A percentile compares a stretch with the other conserved stretches of the same genome.
These are phyloP conservation scores for Acer yangbiense DNA, from an alignment of 345 rosid species.

Conservation along the genomic window DNA sequence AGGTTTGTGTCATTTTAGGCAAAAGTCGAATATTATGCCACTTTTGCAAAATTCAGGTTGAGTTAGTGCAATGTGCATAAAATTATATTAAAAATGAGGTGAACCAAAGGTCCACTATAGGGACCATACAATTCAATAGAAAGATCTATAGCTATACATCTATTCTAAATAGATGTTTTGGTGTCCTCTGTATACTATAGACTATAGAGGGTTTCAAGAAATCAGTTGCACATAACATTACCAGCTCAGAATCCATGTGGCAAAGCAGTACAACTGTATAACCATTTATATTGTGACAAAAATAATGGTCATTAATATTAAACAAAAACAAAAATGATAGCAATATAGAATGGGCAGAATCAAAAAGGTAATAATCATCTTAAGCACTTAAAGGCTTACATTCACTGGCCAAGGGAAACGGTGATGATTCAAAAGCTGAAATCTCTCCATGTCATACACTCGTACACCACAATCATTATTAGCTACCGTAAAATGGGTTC, in stretches of 20 bases:
- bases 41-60: too few relatives aligned
- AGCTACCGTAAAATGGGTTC: constrained; percentile 52
- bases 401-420: constrained; percentile 67
- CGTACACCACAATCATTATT: constrained; percentile 54
- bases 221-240: not conserved
- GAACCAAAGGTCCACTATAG: not conserved
- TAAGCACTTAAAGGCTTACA: constrained; percentile 36
- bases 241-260: not conserved
- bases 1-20: too few relatives aligned
- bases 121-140: not conserved
- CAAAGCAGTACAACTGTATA: not conserved
- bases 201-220: not conserved
- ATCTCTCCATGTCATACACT: constrained; percentile 58
- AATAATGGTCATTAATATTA: not conserved
- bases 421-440: constrained; percentile 49
- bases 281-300: not conserved
- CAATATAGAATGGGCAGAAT: not conserved
- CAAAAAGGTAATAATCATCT: constrained; percentile 2
- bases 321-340: not conserved
- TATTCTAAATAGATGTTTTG: not conserved
- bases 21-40: too few relatives aligned
- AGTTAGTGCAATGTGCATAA: too few relatives aligned
- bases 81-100: not conserved
- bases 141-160: not conserved
- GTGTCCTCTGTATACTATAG: not conserved